Evolutionary conservation across 2,329 filamentous ascomycete species (phyloP).

Genomic region (Cytospora schulzeri): DNA sequence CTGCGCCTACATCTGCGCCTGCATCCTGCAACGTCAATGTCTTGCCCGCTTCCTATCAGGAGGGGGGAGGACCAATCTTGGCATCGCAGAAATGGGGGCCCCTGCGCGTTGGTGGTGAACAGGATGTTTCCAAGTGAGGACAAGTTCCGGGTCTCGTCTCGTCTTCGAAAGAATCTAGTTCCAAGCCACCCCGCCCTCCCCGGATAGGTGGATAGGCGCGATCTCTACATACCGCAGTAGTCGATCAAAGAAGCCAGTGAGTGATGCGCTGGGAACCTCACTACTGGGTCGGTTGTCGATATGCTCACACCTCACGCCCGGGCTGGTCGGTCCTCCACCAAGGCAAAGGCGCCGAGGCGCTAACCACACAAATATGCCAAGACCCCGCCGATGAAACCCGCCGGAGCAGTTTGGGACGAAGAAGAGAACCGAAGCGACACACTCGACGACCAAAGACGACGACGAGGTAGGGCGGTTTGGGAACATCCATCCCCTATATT

Average conservation of each 20-base stretch:
- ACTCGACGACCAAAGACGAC: neutral
- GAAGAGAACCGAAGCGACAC: slow-evolving; percentile 15
- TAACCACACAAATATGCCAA: slow-evolving; percentile 13
- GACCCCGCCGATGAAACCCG: slow-evolving; percentile 13
- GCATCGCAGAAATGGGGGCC: slow-evolving; percentile 4
- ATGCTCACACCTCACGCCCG: neutral
- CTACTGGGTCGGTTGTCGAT: neutral
- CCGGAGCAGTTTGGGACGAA: slow-evolving; percentile 10
- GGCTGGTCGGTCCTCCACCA: neutral
- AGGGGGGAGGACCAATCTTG: neutral
- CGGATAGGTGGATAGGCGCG: neutral
- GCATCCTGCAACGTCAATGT: neutral
- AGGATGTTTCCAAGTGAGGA: slow-evolving; percentile 4
- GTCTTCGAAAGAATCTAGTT: neutral
- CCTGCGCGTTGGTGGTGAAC: neutral
- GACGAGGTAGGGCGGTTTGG: neutral
- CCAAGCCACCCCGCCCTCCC: no score
- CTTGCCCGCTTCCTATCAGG: neutral
- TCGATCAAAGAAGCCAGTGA: neutral
- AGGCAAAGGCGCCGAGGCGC: slow-evolving; percentile 2
- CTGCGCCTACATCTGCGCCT: neutral
- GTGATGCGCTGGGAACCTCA: neutral
- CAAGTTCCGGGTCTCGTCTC: slow-evolving; percentile 7
- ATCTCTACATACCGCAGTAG: neutral
- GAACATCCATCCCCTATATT: neutral